phyloP scores from a whole-genome alignment of 192 early-diverging fungal genomes.

The Dissophora globulifera region DNA sequence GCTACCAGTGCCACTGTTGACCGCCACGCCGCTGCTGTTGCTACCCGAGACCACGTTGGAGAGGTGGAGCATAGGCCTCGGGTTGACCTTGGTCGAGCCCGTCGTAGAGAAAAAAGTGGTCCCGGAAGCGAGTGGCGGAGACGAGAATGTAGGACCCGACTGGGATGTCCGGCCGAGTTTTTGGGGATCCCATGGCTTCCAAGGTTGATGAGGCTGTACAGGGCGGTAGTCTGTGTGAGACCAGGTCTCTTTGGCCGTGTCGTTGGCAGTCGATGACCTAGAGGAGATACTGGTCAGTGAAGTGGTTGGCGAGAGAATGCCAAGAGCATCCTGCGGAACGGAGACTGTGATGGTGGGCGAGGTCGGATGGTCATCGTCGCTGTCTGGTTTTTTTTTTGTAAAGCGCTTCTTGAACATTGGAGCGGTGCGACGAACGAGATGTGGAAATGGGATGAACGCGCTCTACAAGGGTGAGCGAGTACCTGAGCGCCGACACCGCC shows the following conservation, averaged over 20 bases:
- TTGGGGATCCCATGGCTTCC: constrained; percentile 30
- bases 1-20: not conserved
- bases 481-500: no score
- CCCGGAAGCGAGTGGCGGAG: not conserved
- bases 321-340: constrained; percentile 27
- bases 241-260: not conserved
- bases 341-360: constrained; percentile 48
- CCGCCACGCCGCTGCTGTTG: not conserved
- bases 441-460: no score
- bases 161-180: not conserved
- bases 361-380: constrained; percentile 11
- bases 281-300: not conserved
- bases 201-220: constrained; percentile 9
- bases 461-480: no score
- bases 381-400: constrained; percentile 4
- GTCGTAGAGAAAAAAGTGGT: not conserved
- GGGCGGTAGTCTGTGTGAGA: not conserved
- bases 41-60: constrained; percentile 13
- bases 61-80: constrained; percentile 22
- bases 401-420: constrained; percentile 47
- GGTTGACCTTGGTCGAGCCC: not conserved
- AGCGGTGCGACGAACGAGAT: no score
- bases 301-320: not conserved
- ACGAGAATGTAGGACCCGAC: not conserved
- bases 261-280: not conserved